Conservation (phyloP, 2,329 filamentous ascomycete genomes). For the Exophiala aquamarina region DNA sequence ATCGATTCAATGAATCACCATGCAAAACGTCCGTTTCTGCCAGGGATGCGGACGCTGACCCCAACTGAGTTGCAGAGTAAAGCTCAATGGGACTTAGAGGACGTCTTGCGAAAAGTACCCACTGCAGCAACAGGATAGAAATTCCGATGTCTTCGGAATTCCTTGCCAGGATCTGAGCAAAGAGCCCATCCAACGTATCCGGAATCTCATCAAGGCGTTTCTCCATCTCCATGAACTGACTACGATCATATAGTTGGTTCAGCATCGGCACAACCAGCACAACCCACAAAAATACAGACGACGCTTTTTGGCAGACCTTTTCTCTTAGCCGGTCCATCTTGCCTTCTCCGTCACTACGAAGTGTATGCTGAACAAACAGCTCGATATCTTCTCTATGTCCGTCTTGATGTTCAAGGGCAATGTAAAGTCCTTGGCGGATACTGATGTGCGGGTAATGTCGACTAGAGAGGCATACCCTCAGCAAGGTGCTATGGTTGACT, state of each 20-base stretch:
- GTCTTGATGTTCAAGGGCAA: conserved; percentile 14
- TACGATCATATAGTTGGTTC: conserved; percentile 40
- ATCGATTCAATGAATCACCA: conserved; percentile 31
- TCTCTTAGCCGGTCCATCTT: conserved; percentile 27
- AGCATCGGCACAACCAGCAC: conserved; percentile 47
- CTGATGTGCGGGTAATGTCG: conserved; percentile 23
- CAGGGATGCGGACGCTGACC: conserved; percentile 2
- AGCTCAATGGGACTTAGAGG: conserved; percentile 43
- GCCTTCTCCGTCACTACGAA: conserved; percentile 31
- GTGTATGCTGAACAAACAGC: conserved; percentile 35
- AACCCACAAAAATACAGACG: conserved; percentile 49
- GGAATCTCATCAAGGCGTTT: conserved; percentile 42
- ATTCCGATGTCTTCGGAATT: conserved; percentile 44
- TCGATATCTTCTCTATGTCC: conserved; percentile 25
- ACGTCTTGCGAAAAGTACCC: conserved; percentile 23
- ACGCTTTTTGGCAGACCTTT: conserved; percentile 38
- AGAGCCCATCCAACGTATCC: conserved; percentile 46
- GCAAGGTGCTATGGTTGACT: not conserved
- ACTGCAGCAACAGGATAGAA: conserved; percentile 36
- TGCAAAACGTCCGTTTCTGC: conserved; percentile 15
- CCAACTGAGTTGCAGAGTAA: conserved; percentile 44
- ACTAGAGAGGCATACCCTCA: conserved; percentile 22
- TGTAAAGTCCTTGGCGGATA: conserved; percentile 10
- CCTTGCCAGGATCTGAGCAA: conserved; percentile 51
- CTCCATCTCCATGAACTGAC: conserved; percentile 32